Evolutionary conservation across 306 rosid species (phyloP).

Genomic region (Vigna radiata): DNA sequence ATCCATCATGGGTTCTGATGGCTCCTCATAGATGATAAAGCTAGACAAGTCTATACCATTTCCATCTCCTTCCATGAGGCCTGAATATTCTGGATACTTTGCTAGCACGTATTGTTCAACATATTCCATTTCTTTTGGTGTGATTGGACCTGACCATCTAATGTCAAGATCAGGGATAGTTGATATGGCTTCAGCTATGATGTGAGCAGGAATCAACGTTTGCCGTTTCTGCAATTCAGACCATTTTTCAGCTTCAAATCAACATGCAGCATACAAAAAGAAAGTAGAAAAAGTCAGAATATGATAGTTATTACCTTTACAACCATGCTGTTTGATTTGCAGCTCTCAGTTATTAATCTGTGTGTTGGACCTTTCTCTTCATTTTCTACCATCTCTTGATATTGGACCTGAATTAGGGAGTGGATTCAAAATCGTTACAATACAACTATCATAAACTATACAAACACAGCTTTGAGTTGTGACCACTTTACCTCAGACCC

Average conservation of each 20-base stretch:
- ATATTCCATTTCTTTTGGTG: constrained; percentile 81
- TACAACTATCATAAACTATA: neutral
- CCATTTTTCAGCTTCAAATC: constrained; percentile 21
- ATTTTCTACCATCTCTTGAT: constrained; percentile 58
- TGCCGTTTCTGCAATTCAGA: constrained; percentile 59
- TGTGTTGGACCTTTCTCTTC: constrained; percentile 53
- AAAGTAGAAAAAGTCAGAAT: constrained; percentile 5
- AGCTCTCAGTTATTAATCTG: constrained; percentile 58
- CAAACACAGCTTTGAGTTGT: constrained; percentile 12
- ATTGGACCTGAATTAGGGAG: constrained; percentile 37
- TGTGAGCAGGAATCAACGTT: constrained; percentile 69
- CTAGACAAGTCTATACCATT: constrained; percentile 61
- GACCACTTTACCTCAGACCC: constrained; percentile 63
- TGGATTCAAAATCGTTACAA: constrained; percentile 24
- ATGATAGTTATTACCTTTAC: constrained; percentile 66
- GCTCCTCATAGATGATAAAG: constrained; percentile 71
- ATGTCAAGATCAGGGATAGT: constrained; percentile 71
- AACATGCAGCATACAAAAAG: neutral
- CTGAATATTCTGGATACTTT: constrained; percentile 82
- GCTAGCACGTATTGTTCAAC: constrained; percentile 83
- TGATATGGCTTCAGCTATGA: constrained; percentile 83
- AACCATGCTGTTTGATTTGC: constrained; percentile 84
- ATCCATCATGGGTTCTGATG: constrained; percentile 54
- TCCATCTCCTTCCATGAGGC: constrained; percentile 61
- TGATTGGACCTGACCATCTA: constrained; percentile 93